Percentiles rank a stretch among this genome's conserved stretches.
These are phyloP conservation scores for Paraleonurus japonicus DNA, from an alignment of 257 asterid species.

Conservation along the genomic window DNA sequence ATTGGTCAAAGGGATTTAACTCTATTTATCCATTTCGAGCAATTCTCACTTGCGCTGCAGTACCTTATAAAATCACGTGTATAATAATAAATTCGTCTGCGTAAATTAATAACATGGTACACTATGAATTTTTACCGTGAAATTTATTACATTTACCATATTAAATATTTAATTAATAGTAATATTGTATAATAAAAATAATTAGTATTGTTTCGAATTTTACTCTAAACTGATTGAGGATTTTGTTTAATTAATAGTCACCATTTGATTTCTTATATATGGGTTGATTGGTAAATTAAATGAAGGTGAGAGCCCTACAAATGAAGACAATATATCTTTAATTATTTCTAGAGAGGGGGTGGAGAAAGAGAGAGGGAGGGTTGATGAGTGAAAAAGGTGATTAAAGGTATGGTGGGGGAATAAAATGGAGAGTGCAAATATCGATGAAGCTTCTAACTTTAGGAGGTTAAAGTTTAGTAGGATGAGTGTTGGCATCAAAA, in stretches of 20 bases:
- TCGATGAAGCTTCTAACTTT: constrained; percentile 66
- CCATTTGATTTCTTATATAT: background rate
- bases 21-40: background rate
- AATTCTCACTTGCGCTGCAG: background rate
- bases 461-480: constrained; percentile 31
- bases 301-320: background rate
- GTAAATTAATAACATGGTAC: no score
- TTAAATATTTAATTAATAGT: no score
- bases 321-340: constrained; percentile 33
- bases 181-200: no score
- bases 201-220: no score
- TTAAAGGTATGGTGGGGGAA: constrained; percentile 26
- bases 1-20: background rate
- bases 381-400: constrained; percentile 21
- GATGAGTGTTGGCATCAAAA: constrained; percentile 22
- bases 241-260: background rate
- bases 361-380: background rate
- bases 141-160: no score
- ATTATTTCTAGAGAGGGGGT: constrained; percentile 20
- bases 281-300: background rate
- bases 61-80: background rate
- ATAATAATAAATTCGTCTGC: no score
- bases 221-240: no score
- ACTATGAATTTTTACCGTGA: no score
- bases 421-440: constrained; percentile 28